Evolutionary conservation across 768 basidiomycete species (phyloP), one percentile per base, ranked within the genome.

Genomic region (Tulasnella sp.): DNA sequence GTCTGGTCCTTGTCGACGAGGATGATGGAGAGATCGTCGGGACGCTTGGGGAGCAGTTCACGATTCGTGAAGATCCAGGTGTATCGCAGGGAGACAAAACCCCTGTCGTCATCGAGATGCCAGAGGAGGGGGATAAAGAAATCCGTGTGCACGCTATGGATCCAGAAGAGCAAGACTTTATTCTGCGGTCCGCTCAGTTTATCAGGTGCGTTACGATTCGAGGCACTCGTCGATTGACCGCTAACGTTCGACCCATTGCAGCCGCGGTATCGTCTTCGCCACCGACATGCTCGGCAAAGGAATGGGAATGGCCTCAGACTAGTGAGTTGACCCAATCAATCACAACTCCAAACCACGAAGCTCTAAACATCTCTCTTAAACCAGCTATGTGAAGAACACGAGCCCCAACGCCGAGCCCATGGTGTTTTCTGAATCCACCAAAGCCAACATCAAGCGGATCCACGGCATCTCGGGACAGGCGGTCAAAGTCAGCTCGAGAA

Each of bases 81-180:
- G 81, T 92, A 52, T 77, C 82, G 39, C 79, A 81, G 70, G 78
- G 80, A 17, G 85, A 87, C 75, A 83, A 83, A 74, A 86, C 87
- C 75, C 86, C 89, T 0, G 90, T 93, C n/a, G 79, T 92, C 66
- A 85, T 92, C 72, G 89, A 91, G 76, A 85, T 92, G 36, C 84
- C 86, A 0, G 84, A 87, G 67, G 65, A 77, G 7, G 74, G 78
- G 5, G 82, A 86, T 5, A 80, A 84, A 29, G 82, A 85, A 73
- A 83, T 87, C 34, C 87, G 88, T 76, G 89, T 87, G 14, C 81
- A 84, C 47, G 83, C 85, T 9, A 83, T 91, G 0, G 87, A 87
- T 29, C 84, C 87, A 17, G 88, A 89, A 32, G 85, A 92, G 75
- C 84, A 86, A 77, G 87, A 91, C 77, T 89, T 87, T 87, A 83